Evolutionary conservation across 2,329 filamentous ascomycete genomes (phyloP), one percentile per base, ranked within the genome.

Genomic region (Aureobasidium vineae): DNA sequence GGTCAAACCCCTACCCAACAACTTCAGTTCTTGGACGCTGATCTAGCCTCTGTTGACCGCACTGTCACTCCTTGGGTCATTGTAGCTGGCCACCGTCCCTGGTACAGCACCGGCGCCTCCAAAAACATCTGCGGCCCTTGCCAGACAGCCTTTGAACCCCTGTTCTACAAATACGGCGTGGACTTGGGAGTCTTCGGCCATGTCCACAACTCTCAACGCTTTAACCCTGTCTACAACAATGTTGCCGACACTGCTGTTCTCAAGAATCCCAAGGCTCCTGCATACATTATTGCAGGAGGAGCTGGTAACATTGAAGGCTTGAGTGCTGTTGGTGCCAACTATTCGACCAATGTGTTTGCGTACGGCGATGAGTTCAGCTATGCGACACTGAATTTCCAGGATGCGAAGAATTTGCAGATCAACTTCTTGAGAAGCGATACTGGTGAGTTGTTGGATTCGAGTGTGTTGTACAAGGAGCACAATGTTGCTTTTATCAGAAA

Each of bases 111-210:
- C 4, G 75, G 71, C 16, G 73, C 67, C 59, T 71, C 72, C 36
- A 69, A 68, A 1, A 73, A 75, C 11, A 68, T 59, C 13, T 86
- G 84, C 75, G 65, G 45, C 15, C 71, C 80, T 0, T 86, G 84
- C 75, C 81, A 83, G 68, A 69, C 68, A 0, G 83, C 83, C 0
- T 86, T 86, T 66, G 84, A 87, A 75, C 74, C 76, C 0, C 72
- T 86, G 3, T 73, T 86, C 7, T 84, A 85, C 74, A 77, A 79
- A 61, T 85, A 86, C 72, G 84, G 83, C 33, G 84, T 87, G 23
- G 85, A 87, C 69, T 73, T 86, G 5, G 84, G 75, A 31, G 76
- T 86, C 7, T 84, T 85, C 69, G 85, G 84, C 1, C 84, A 87
- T 70, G 82, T 85, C 16, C 84, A 86, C 74, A 85, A 85, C 74